Evolutionary conservation across 352 stramenopile genomes (phyloP).

Genomic region (Phytophthora palmivora): DNA sequence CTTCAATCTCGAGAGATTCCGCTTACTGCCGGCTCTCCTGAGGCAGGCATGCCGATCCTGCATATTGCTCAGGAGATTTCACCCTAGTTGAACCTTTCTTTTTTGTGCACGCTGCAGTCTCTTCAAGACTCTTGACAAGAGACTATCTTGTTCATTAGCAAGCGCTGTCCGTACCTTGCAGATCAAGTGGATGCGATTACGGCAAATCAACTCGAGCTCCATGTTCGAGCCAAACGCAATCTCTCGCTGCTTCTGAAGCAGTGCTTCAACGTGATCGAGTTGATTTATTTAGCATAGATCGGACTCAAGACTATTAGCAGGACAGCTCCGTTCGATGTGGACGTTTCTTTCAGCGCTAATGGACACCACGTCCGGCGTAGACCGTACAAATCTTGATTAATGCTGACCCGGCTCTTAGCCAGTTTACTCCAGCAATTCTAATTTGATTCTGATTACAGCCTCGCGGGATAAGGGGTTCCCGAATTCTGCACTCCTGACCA

Average conservation of each 20-base stretch:
- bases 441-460: conserved; percentile 1
- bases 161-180: background rate
- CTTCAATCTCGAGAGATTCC: conserved; percentile 10
- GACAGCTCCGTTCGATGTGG: background rate
- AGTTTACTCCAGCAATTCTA: conserved; percentile 8
- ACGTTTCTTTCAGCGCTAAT: background rate
- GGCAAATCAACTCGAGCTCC: no score
- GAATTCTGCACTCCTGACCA: background rate
- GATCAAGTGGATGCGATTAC: no score
- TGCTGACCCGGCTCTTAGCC: background rate
- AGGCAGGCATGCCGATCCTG: conserved; percentile 1
- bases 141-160: conserved; percentile 1
- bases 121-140: no score
- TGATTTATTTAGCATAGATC: no score
- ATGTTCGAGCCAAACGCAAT: no score
- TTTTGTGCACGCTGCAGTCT: background rate
- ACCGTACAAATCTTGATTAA: background rate
- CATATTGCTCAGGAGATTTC: no score
- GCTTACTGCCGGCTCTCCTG: conserved; percentile 12
- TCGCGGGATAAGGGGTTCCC: background rate
- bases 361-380: background rate
- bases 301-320: no score
- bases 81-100: background rate
- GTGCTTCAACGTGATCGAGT: no score
- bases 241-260: no score